Base-by-base conservation (phyloP, 2,329 filamentous ascomycete species). In the Aspergillus nomiae region DNA sequence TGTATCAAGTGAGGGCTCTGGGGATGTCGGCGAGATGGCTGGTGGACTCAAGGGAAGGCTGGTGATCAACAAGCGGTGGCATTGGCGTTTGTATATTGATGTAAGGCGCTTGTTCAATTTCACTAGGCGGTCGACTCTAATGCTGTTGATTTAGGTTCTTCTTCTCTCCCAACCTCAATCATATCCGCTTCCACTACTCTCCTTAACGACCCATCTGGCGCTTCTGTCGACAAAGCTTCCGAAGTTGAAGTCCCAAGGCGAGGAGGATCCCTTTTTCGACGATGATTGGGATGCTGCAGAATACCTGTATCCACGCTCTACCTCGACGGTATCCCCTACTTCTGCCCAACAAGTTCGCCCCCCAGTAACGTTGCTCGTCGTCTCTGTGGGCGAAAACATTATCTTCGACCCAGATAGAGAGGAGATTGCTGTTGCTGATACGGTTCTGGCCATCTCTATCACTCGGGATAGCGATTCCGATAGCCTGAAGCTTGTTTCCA, bases 261-360 rank as follows among this genome's bases (percentile, higher is more conserved):
- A 98, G 79, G 95, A 99, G 81, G 95, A 99, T 71, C 95, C 95
- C 14, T 89, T 97, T 75, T 99, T 99, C 79, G 91, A 97, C 81
- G 95, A 99, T 80, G 95, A 99, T 81, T 99, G 95, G 95, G 92
- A 91, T 67, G 91, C 90, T 19, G 89, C 93, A 1, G 85, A 87
- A 21, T 89, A 88, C 62, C 82, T 99, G 34, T 99, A 96, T 80
- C 86, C 89, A 1, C 85, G 84, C 41, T 59, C 67, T 30, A 61
- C 61, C 30, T 51, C 62, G 28, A 72, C 70, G 38, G 68, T 67
- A 21, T 65, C 69, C n/a, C 58, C 64, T 4, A 46, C 63, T 4
- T 65, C 71, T 26, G 69, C 74, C 21, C 67, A 74, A 46, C 70
- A 74, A 53, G 75, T 83, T 36, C 86, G 89, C 56, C 95, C 95